A percentile compares a stretch with the other conserved stretches of the same genome.
phyloP scores from a whole-genome alignment of 305 asterid species.

The Coffea humblotiana region DNA sequence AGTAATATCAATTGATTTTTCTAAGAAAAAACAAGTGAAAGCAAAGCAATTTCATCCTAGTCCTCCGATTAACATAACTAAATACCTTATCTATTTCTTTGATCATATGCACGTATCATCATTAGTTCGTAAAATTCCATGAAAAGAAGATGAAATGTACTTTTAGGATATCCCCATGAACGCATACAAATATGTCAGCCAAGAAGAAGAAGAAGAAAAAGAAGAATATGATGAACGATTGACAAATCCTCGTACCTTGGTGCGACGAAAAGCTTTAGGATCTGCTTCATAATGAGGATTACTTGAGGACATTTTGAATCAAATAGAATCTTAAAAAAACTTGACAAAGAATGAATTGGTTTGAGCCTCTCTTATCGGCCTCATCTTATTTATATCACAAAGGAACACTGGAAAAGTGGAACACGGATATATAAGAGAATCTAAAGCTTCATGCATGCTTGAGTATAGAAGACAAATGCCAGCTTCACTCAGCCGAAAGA shows the following conservation, averaged over 20 bases:
- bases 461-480: neutral
- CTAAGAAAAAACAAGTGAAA: too few species aligned
- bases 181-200: neutral
- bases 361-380: neutral
- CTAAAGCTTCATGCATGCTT: neutral
- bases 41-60: neutral
- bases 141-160: neutral
- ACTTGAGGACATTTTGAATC: constrained; percentile 11
- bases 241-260: neutral
- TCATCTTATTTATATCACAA: neutral
- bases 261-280: neutral
- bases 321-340: neutral
- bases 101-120: neutral
- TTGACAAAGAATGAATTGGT: neutral
- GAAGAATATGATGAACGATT: neutral
- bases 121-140: neutral
- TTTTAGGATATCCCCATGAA: neutral
- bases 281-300: constrained; percentile 16
- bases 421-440: neutral
- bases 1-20: neutral
- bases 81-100: neutral
- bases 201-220: neutral
- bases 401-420: too few species aligned
- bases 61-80: neutral
- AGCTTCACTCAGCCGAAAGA: neutral